Conservation (phyloP, 1,284 basidiomycete genomes). For the Apiotrichum gracile region DNA sequence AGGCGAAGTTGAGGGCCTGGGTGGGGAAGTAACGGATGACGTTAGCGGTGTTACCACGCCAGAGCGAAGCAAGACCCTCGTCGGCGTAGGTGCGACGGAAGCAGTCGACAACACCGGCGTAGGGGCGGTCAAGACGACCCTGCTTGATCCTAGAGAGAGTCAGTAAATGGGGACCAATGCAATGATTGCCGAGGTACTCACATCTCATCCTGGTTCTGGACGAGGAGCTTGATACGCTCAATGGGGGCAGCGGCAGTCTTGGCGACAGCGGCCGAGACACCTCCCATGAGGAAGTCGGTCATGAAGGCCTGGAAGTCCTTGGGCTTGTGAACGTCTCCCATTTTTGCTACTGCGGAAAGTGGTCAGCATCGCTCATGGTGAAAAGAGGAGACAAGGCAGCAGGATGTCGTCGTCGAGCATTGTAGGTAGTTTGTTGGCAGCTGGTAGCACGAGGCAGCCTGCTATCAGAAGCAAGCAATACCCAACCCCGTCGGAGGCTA, state of each 20-base stretch:
- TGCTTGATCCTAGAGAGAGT: slow-evolving; percentile 68
- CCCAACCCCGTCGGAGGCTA: no score
- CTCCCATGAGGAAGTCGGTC: slow-evolving; percentile 49
- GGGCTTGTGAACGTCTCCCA: slow-evolving; percentile 45
- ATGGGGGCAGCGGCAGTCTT: slow-evolving; percentile 98
- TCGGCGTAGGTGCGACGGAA: slow-evolving; percentile 79
- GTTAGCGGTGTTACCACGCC: slow-evolving; percentile 96
- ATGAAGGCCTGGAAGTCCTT: slow-evolving; percentile 48
- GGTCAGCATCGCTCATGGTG: neutral
- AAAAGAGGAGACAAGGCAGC: neutral
- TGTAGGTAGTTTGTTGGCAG: neutral
- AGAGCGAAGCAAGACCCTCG: slow-evolving; percentile 84
- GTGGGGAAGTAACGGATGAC: slow-evolving; percentile 98
- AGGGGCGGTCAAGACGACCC: slow-evolving; percentile 82
- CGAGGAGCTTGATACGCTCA: slow-evolving; percentile 95
- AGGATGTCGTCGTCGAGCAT: no score
- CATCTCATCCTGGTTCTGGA: slow-evolving; percentile 79
- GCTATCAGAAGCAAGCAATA: no score
- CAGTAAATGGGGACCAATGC: slow-evolving; percentile 1
- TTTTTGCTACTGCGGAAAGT: slow-evolving; percentile 18
- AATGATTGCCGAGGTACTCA: slow-evolving; percentile 20
- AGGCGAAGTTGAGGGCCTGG: slow-evolving; percentile 91
- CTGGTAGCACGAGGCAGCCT: no score
- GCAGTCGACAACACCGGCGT: slow-evolving; percentile 89
- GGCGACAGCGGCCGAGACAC: slow-evolving; percentile 65